These are phyloP conservation scores for Geranium rotundifolium DNA, from an alignment of 345 rosid species.

Conservation along the genomic window DNA sequence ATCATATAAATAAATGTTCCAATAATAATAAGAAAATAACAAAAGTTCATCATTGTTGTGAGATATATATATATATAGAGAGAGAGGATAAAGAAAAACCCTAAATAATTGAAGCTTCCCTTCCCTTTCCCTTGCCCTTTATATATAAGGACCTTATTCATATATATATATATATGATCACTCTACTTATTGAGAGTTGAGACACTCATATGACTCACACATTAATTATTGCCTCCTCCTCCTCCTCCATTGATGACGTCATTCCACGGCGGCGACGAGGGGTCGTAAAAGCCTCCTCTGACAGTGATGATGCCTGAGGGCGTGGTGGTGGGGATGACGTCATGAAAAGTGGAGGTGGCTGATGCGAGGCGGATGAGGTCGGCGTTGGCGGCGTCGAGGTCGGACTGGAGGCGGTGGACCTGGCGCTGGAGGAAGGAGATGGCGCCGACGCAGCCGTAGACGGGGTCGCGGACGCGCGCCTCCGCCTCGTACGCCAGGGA, in stretches of 20 bases:
- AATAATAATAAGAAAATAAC: no score
- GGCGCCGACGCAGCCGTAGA: not conserved
- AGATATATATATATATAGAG: no score
- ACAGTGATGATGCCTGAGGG: slow-evolving; percentile 6
- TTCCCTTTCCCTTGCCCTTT: no score
- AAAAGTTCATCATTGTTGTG: no score
- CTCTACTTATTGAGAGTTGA: no score
- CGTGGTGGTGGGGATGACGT: slow-evolving; percentile 18
- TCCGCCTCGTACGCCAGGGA: not conserved
- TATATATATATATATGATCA: no score
- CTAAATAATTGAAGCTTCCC: no score
- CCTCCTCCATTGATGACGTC: not conserved
- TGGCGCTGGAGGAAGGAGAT: not conserved
- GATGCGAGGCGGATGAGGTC: not conserved
- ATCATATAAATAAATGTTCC: no score
- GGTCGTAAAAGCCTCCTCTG: slow-evolving; percentile 20
- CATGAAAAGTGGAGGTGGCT: no score
- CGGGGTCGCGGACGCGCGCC: not conserved
- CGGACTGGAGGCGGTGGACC: not conserved
- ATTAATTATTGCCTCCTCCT: not conserved
- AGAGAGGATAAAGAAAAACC: no score
- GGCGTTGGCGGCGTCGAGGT: not conserved
- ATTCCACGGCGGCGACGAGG: slow-evolving; percentile 33
- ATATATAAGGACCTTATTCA: no score
- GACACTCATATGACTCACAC: no score